Evolutionary conservation across 2,329 filamentous ascomycete genomes (phyloP).

Genomic region (Mycosphaerelloides madeirae): DNA sequence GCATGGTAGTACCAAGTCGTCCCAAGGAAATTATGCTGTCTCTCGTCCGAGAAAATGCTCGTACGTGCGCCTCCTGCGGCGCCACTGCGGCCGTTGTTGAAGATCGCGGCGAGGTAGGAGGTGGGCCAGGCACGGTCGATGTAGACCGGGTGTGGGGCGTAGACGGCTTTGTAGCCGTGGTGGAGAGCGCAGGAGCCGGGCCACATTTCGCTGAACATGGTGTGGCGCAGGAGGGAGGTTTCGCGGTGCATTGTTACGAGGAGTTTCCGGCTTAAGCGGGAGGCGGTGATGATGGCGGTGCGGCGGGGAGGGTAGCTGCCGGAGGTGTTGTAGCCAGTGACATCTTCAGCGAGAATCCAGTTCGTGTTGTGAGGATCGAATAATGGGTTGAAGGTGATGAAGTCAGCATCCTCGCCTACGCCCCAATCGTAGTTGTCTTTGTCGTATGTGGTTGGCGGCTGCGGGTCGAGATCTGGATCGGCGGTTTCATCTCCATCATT

Average conservation of each 20-base stretch:
- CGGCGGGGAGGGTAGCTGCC: conserved; percentile 58
- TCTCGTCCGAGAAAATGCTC: conserved; percentile 47
- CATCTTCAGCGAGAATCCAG: conserved; percentile 67
- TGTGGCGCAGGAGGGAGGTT: conserved; percentile 62
- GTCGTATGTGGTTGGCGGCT: conserved; percentile 54
- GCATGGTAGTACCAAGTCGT: conserved; percentile 53
- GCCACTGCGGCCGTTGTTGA: conserved; percentile 53
- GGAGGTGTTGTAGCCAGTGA: conserved; percentile 61
- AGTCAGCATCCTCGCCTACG: conserved; percentile 66
- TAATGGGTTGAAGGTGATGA: conserved; percentile 73
- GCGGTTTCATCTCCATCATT: conserved; percentile 46
- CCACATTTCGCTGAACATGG: conserved; percentile 78
- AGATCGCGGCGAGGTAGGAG: conserved; percentile 50
- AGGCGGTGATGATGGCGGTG: conserved; percentile 67
- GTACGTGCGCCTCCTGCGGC: conserved; percentile 47
- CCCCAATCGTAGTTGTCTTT: conserved; percentile 58
- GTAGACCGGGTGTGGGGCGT: conserved; percentile 55
- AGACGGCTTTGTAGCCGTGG: conserved; percentile 72
- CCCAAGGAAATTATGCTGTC: conserved; percentile 51
- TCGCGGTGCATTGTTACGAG: conserved; percentile 71
- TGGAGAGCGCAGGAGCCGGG: conserved; percentile 66
- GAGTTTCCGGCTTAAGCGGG: conserved; percentile 61
- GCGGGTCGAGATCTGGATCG: conserved; percentile 45
- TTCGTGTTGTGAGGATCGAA: conserved; percentile 67
- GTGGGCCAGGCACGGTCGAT: conserved; percentile 54